Conservation (phyloP, 805 yeast species). For the Zygoascus tannicola region DNA sequence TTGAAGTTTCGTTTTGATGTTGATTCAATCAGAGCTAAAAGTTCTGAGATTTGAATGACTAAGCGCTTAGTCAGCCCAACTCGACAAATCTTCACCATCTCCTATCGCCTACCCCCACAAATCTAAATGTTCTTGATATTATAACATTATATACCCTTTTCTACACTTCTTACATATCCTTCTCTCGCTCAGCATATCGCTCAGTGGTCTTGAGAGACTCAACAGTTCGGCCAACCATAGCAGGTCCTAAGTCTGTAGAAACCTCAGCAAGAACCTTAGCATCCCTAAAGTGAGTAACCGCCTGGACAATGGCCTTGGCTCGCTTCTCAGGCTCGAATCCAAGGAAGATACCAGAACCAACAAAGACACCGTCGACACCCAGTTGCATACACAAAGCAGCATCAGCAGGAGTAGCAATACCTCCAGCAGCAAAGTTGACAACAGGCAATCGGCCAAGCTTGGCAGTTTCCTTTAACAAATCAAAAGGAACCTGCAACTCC, state of each 20-base stretch:
- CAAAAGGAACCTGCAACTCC: conserved; percentile 50
- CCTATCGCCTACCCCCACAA: too few relatives aligned
- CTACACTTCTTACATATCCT: conserved; percentile 4
- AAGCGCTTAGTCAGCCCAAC: too few relatives aligned
- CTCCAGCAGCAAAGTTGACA: conserved; percentile 83
- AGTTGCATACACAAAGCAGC: conserved; percentile 77
- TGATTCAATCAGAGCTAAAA: too few relatives aligned
- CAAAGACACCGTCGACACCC: conserved; percentile 74
- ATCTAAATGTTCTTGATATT: too few relatives aligned
- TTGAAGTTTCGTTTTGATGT: too few relatives aligned
- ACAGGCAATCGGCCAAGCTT: conserved; percentile 61
- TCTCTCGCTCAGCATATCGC: conserved; percentile 7
- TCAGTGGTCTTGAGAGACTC: conserved; percentile 7
- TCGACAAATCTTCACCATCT: too few relatives aligned
- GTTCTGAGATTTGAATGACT: too few relatives aligned
- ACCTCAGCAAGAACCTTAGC: conserved; percentile 51
- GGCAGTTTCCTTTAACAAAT: conserved; percentile 41
- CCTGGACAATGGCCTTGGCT: conserved; percentile 72
- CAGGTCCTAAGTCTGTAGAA: conserved; percentile 62
- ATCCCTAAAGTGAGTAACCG: conserved; percentile 62
- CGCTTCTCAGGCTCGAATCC: conserved; percentile 62
- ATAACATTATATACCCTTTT: too few relatives aligned
- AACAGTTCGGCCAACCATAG: conserved; percentile 65
- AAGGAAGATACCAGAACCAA: conserved; percentile 72
- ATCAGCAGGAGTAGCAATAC: conserved; percentile 81